These are phyloP conservation scores for Wickerhamomyces alni DNA, from an alignment of 805 yeast species.

Conservation along the genomic window DNA sequence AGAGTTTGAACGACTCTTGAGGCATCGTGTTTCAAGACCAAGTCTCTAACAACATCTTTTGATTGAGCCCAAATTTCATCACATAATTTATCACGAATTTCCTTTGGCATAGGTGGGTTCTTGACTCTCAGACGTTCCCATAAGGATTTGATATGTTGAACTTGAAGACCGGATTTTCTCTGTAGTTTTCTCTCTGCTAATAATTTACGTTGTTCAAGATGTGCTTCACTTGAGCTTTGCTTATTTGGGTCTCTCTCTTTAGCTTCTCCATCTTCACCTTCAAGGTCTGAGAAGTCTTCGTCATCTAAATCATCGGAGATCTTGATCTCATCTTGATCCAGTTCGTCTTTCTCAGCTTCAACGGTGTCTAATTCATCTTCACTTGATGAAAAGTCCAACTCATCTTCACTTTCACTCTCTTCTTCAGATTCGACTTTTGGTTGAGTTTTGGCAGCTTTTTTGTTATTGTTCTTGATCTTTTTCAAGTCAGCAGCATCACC, in stretches of 20 bases:
- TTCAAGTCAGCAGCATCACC: conserved; percentile 6
- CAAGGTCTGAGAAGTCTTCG: conserved; percentile 21
- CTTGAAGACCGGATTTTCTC: conserved; percentile 82
- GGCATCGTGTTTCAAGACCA: conserved; percentile 93
- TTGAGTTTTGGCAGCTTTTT: conserved; percentile 26
- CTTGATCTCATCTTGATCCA: conserved; percentile 27
- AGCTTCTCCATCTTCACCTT: conserved; percentile 22
- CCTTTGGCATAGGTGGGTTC: conserved; percentile 73
- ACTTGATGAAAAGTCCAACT: conserved; percentile 12
- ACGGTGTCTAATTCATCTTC: conserved; percentile 24
- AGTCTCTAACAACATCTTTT: conserved; percentile 69
- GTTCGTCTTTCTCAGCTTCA: conserved; percentile 9
- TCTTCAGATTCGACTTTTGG: conserved; percentile 22
- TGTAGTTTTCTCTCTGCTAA: conserved; percentile 79
- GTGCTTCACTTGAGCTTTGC: conserved; percentile 57
- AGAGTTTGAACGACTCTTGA: conserved; percentile 93
- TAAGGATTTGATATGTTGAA: conserved; percentile 73
- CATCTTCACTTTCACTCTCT: conserved; percentile 15
- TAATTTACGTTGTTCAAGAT: conserved; percentile 75
- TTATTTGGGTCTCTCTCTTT: conserved; percentile 29
- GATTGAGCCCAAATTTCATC: conserved; percentile 82
- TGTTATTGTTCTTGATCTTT: conserved; percentile 16
- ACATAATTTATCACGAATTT: conserved; percentile 68
- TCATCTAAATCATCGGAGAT: conserved; percentile 22
- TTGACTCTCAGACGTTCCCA: conserved; percentile 93